These are phyloP conservation scores for Tricholoma saponaceum DNA, from an alignment of 768 basidiomycete genomes.

Conservation along the genomic window DNA sequence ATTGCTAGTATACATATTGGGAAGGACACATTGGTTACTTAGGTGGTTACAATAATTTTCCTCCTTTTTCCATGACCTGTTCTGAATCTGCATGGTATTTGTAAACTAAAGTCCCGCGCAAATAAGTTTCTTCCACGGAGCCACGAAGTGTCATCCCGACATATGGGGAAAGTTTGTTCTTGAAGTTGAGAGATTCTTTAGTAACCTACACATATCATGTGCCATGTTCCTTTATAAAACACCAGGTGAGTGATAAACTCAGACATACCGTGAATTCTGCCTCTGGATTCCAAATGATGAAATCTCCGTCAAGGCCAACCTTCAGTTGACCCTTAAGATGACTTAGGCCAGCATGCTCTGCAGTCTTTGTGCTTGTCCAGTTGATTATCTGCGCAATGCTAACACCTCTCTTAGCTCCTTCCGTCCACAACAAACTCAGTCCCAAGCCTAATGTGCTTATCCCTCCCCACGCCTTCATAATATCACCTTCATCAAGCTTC, in stretches of 20 bases:
- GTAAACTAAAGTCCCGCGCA: constrained; percentile 76
- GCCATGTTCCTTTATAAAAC: background rate
- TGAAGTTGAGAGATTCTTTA: constrained; percentile 73
- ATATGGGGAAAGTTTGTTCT: constrained; percentile 93
- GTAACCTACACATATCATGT: constrained; percentile 52
- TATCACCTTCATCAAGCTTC: constrained; percentile 66
- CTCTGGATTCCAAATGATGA: constrained; percentile 78
- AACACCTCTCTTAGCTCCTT: constrained; percentile 58
- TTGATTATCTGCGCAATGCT: constrained; percentile 57
- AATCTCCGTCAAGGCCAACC: constrained; percentile 80
- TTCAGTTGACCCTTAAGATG: constrained; percentile 66
- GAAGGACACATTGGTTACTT: no score
- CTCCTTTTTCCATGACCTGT: constrained; percentile 27
- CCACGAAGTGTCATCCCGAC: constrained; percentile 71
- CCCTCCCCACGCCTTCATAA: constrained; percentile 94
- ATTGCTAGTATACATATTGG: no score
- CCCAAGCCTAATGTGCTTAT: constrained; percentile 91
- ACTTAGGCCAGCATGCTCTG: constrained; percentile 73
- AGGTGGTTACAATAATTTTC: constrained; percentile 33
- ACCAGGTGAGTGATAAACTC: background rate
- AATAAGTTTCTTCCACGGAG: constrained; percentile 68
- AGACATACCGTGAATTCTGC: constrained; percentile 39
- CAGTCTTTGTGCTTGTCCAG: constrained; percentile 76
- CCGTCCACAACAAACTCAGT: constrained; percentile 85
- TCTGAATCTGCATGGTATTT: constrained; percentile 29